Conservation (phyloP, 306 rosid genomes). For the Benincasa hispida region DNA sequence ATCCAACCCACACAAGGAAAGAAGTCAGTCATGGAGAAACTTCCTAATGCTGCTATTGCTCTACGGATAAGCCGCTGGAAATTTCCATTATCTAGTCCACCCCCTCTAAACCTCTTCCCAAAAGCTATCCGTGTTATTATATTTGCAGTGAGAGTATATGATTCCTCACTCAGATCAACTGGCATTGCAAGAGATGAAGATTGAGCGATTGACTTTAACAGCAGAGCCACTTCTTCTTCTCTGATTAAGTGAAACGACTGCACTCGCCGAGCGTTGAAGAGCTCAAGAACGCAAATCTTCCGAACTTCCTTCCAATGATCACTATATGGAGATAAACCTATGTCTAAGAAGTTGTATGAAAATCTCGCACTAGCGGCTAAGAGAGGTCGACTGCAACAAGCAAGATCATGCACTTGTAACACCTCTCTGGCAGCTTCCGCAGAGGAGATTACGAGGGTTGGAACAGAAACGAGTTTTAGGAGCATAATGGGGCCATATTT, state of each 20-base stretch:
- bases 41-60: conserved; percentile 15
- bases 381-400: conserved; percentile 15
- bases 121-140: conserved; percentile 23
- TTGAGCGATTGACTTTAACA: conserved; percentile 7
- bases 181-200: background rate
- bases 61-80: conserved; percentile 12
- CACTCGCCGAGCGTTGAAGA: conserved; percentile 21
- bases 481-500: background rate
- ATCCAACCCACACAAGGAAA: background rate
- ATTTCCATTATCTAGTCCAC: background rate
- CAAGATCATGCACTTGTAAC: conserved; percentile 17
- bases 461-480: background rate
- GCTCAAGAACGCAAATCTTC: background rate
- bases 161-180: conserved; percentile 15
- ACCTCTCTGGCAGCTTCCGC: conserved; percentile 8
- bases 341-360: conserved; percentile 8
- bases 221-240: conserved; percentile 18
- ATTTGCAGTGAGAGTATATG: background rate
- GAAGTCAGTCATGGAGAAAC: conserved; percentile 17
- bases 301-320: background rate
- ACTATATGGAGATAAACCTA: conserved; percentile 7
- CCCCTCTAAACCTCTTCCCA: conserved; percentile 15
- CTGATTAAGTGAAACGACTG: conserved; percentile 15
- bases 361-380: background rate
- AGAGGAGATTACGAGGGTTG: background rate